These are phyloP conservation scores for Coniochaeta prunicola DNA, from an alignment of 2,329 filamentous ascomycete species.

Conservation along the genomic window DNA sequence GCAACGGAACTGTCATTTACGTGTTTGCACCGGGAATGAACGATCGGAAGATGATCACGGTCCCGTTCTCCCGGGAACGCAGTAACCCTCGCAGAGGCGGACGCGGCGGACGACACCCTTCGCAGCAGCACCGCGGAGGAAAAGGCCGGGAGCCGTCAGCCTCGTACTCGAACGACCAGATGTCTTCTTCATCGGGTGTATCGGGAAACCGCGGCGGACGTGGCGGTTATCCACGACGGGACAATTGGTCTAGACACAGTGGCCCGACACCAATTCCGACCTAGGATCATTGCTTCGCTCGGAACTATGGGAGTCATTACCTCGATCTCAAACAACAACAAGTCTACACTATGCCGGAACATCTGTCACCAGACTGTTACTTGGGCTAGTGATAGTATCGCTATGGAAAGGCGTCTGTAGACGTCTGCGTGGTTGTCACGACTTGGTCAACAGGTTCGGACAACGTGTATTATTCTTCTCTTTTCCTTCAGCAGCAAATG, in stretches of 20 bases:
- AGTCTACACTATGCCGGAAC: background rate
- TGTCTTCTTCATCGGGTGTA: background rate
- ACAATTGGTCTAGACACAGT: background rate
- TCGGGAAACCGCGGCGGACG: background rate
- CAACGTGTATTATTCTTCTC: conserved; percentile 1
- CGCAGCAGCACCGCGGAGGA: conserved; percentile 11
- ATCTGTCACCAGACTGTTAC: background rate
- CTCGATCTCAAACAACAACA: background rate
- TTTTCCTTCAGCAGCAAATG: background rate
- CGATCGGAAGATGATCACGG: conserved; percentile 27
- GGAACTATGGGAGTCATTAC: background rate
- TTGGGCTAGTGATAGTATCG: background rate
- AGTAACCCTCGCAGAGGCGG: conserved; percentile 21
- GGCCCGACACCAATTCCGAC: background rate
- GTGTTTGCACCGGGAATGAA: conserved; percentile 34
- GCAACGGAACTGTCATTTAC: conserved; percentile 27
- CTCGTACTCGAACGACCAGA: conserved; percentile 1
- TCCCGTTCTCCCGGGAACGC: conserved; percentile 24
- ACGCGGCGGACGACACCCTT: conserved; percentile 10
- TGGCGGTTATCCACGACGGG: background rate
- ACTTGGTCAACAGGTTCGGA: background rate
- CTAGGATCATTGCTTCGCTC: background rate
- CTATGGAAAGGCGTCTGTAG: background rate
- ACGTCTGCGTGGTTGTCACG: background rate
- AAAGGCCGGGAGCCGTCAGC: conserved; percentile 8